Conservation (phyloP, 495 filamentous ascomycete species). For the Penicillium salamii region DNA sequence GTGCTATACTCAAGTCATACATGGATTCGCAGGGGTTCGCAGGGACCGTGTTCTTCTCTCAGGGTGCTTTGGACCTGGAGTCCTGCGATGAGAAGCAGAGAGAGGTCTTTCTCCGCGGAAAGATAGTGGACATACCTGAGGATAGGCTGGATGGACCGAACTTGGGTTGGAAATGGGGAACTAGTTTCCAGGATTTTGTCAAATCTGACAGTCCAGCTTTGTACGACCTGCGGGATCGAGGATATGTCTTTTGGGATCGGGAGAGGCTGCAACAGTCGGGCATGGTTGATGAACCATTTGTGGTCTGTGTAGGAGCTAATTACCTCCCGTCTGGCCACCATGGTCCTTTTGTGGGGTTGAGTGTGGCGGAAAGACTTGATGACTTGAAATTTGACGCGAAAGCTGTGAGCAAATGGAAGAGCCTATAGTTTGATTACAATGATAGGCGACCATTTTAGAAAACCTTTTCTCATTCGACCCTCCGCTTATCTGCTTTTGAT, state of each 20-base stretch:
- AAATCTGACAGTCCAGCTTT: not conserved
- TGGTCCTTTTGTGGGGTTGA: not conserved
- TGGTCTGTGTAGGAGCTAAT: not conserved
- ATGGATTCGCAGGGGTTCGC: not conserved
- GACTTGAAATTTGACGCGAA: not conserved
- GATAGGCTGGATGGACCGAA: not conserved
- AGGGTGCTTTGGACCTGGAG: not conserved
- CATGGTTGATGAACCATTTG: not conserved
- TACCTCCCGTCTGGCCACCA: not conserved
- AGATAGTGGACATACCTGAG: not conserved
- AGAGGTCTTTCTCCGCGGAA: not conserved
- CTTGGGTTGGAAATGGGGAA: conserved; percentile 1
- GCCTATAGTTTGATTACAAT: no score
- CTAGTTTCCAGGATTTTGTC: not conserved
- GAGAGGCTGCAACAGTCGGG: not conserved
- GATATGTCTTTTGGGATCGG: conserved; percentile 4
- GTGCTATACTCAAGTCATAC: not conserved
- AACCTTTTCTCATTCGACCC: no score
- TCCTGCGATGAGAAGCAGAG: not conserved
- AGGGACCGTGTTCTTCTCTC: not conserved
- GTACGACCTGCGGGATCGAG: not conserved
- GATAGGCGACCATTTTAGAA: no score
- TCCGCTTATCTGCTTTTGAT: no score
- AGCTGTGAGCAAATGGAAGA: no score
- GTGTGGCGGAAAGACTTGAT: not conserved